Base-by-base conservation (phyloP, 2,329 filamentous ascomycete genomes). In the Aspergillus sp. region DNA sequence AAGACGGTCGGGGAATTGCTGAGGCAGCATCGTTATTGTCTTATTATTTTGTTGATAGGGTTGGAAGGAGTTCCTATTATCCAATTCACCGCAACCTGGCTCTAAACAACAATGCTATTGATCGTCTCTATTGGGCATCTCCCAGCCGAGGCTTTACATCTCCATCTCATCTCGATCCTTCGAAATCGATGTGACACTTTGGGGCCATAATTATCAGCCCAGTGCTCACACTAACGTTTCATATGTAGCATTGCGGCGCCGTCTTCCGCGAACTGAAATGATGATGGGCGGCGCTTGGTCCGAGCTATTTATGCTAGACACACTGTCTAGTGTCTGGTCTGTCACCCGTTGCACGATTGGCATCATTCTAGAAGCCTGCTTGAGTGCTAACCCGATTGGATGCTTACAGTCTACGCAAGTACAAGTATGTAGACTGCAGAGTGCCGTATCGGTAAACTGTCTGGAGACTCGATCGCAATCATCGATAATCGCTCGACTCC, bases 401-500 rank as follows among this genome's bases (percentile, higher is more conserved):
- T 30, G 26, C 11, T 30, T 30, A 30, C 26, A 30, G 26, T 30
- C 26, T 30, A 11, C 26, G 4, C 9, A 24, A 6, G 24, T 7
- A 24, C 24, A 11, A 30, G 3, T 30, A 11, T 30, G 26, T 30
- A 11, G 26, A 30, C 26, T 30, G 26, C 26, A 9, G 26, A 30
- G 26, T 8, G 9, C 26, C 26, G 26, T 30, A 30, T 9, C 9
- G 26, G 26, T 9, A 30, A 9, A 30, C 8, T 30, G 26, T 4
- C 24, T 26, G 44, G n/a, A 43, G 32, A 44, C 17, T 5, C n/a
- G 39, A 49, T 43, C 45, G 43, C 45, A 15, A 34, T 20, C 8
- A n/a, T 17, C 9, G 9, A 11, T 45, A 48, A 32, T 38, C 42
- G 26, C 61, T 60, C 58, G 64, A 66, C 62, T 62, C 64, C 64